Base-by-base conservation (phyloP, 257 asterid genomes). In the Rhazya stricta region DNA sequence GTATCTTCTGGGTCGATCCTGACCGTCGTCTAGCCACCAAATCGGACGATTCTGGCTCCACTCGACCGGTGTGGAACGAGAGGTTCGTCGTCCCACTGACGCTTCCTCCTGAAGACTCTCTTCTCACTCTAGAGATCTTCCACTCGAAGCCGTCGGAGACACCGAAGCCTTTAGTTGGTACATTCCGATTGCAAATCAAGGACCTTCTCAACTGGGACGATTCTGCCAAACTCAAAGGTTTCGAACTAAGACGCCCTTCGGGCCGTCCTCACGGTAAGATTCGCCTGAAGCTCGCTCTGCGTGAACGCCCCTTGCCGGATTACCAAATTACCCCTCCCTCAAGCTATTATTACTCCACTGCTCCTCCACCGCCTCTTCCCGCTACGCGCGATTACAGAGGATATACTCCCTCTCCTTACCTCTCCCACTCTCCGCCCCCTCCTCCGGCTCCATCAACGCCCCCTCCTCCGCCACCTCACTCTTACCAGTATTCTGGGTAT, bases 201-300 rank as follows among this genome's bases (percentile, higher is more conserved):
- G 92, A 86, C 60, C 76, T 90, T n/a, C 41, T 37, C 50, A 84
- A 86, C 61, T 69, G 83, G 29, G 88, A 79, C 8, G 85, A 79
- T 9, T 71, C 75, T 32, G 6, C 76, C 16, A 67, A 51, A 56
- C 72, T 89, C 63, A 83, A 81, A 75, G 57, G 76, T 0, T 79
- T 89, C 34, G 92, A 88, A 76, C 89, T 92, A 74, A 86, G 71
- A 8, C 89, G 96, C 23, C 97, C 97, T 18, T 92, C 96, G n/a
- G 96, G 97, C 62, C 91, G 97, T 9, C 94, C 90, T 25, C 96
- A 92, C 63, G 97, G 97, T 54, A 90, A 92, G 89, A 90, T 90
- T 83, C 88, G 96, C 39, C 84, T 92, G 65, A 90, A 86, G 79
- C 68, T 92, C 16, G 79, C 84, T 30, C 68, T 90, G 23, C 83